Base-by-base conservation (phyloP, 805 yeast species). In the Candida broadrunensis region DNA sequence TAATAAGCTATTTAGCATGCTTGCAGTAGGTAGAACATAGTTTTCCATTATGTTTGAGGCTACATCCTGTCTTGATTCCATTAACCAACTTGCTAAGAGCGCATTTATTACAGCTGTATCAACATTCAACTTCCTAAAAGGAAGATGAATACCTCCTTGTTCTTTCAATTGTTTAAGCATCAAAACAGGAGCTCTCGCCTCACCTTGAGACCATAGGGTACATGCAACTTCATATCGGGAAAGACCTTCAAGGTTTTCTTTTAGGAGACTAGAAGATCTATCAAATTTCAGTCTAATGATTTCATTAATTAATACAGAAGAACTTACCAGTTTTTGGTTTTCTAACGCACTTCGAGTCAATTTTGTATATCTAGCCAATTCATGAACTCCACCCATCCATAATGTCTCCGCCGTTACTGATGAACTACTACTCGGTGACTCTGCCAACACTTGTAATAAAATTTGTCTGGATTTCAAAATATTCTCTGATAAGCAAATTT, bases 41-140 rank as follows among this genome's bases (percentile, higher is more conserved):
- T 70, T 65, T 1, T 63, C 59, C 74, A 82, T 72, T 1, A 90
- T 79, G 2, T 63, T 63, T 1, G 75, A 67, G 0, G 88, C 77
- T 9, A 81, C 68, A 43, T 83, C 95, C 45, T 81, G 83, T 27
- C 85, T 73, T 0, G 95, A 84, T 35, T 73, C 77, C 0, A 87
- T 73, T 26, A 80, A 62, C 97, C 97, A 89, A 35, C 76, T 71
- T 0, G 82, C 82, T 30, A 85, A 11, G 72, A 71, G 48, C 50
- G 77, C 47, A 60, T 52, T 48, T 3, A 68, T 47, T n/a, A 60
- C 47, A n/a, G 50, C 42, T 18, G 40, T 29, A 33, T 58, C 53
- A 15, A 64, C 42, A 7, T 46, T 42, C 29, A 60, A 42, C 6
- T 38, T 41, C 4, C 48, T 43, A 14, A 53, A 33, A 1, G 59